These are phyloP conservation scores for Bruguiera parviflora DNA, from an alignment of 345 rosid species.

Conservation along the genomic window DNA sequence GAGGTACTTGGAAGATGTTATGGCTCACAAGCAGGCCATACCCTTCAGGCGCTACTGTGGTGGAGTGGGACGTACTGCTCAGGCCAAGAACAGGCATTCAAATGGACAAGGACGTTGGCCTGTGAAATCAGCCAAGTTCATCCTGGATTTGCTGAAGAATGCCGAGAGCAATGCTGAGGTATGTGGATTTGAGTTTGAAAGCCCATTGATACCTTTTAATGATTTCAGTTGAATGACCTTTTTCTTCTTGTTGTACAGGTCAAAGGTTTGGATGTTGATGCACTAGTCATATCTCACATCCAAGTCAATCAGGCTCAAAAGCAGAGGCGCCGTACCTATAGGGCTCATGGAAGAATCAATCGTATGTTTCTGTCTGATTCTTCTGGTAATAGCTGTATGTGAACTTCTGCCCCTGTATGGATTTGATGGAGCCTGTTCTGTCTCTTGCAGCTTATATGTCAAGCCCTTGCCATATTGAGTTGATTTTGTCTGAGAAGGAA, in stretches of 20 bases:
- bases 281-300: slow-evolving; percentile 75
- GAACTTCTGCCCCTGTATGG: too few species aligned
- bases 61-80: slow-evolving; percentile 98
- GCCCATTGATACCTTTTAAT: not conserved
- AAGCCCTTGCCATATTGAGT: slow-evolving; percentile 92
- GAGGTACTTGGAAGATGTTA: slow-evolving; percentile 94
- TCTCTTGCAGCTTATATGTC: slow-evolving; percentile 81
- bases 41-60: slow-evolving; percentile 93
- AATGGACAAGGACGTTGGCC: slow-evolving; percentile 99
- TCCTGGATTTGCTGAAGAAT: slow-evolving; percentile 86
- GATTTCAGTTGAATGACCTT: not conserved
- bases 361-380: slow-evolving; percentile 41
- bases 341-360: slow-evolving; percentile 97
- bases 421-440: not conserved
- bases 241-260: slow-evolving; percentile 39
- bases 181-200: not conserved
- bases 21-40: slow-evolving; percentile 95
- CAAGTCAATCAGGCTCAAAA: slow-evolving; percentile 97
- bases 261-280: slow-evolving; percentile 93
- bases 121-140: slow-evolving; percentile 74
- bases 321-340: slow-evolving; percentile 89
- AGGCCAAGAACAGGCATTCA: slow-evolving; percentile 94
- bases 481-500: slow-evolving; percentile 86
- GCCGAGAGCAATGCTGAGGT: slow-evolving; percentile 99
- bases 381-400: not conserved